Base-by-base conservation (phyloP, 495 filamentous ascomycete genomes). In the Cercophora samala region DNA sequence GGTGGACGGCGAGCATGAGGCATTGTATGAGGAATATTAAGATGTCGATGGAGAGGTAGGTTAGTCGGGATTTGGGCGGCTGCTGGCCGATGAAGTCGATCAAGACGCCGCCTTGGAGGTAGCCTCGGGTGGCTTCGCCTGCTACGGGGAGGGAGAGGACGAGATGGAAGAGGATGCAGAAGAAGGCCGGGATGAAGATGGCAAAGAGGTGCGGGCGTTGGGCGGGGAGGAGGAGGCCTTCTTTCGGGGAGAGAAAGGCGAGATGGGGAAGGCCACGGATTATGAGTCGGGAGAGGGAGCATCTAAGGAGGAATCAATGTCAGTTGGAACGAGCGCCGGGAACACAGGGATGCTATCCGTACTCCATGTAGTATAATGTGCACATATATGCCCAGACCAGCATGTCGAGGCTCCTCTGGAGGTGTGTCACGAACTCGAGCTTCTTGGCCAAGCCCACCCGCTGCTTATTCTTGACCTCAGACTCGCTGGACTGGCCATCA, bases 281-380 rank as follows among this genome's bases (percentile, higher is more conserved):
- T 62, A 89, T 74, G 70, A 96, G 85, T 32, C 88, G 85, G 66
- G 90, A 76, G 66, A 95, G 85, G 3, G 92, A 96, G 76, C 89
- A 92, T 77, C 93, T 97, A 72, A 58, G 64, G 17, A 64, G 15
- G 46, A 55, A 55, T 9, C 58, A 37, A 25, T 26, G 29, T 66
- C 25, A 60, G 58, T 62, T 24, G 8, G 24, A 24, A 21, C 4
- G 18, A 4, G 4, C 25, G 3, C n/a, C 1, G 2, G 2, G n/a
- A 26, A 46, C 21, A 52, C 9, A 55, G 21, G n/a, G 11, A n/a
- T 62, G 32, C n/a, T 56, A 42, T n/a, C 18, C 90, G 70, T 80
- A 96, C 93, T 97, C 93, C 86, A 96, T 89, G 76, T 95, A 96
- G 79, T 97, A 97, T 65, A 96, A 70, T 53, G 89, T 85, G 52